Base-by-base conservation (phyloP, 2,329 filamentous ascomycete genomes). In the Chaetomiaceae sp. region DNA sequence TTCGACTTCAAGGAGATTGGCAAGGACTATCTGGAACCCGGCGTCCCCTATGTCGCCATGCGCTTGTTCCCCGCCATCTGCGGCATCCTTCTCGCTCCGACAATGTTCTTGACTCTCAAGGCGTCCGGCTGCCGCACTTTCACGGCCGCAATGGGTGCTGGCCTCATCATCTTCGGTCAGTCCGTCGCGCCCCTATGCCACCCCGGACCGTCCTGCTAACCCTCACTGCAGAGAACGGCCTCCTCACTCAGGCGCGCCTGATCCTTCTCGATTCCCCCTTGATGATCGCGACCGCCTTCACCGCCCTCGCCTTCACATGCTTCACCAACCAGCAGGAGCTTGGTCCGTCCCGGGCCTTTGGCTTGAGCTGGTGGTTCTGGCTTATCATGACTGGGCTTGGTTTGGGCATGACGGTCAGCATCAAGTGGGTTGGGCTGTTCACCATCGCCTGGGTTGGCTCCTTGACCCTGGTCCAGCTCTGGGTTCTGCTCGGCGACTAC, bases 1-100 rank as follows among this genome's bases (percentile, higher is more conserved):
- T 99, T 99, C 69, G 94, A 97, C 71, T 99, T 99, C 79, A 99
- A 97, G 78, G 91, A 99, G 64, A 99, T 99, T 72, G 94, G 94
- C 72, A 96, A 97, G 76, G 94, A 99, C 71, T 99, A 99, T 69
- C 70, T 97, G 59, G 94, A 96, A 74, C 91, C 94, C 3, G 84
- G 85, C 49, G 94, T 99, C 51, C 94, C 94, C 39, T 99, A 99
- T 72, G 94, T 99, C 52, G 88, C 94, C 52, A 99, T 99, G 94
- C 88, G 94, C 69, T 73, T 97, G 73, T 84, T 96, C 62, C 92
- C 94, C 36, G 94, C 94, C 51, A 75, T 97, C 60, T 87, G 91
- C 64, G 94, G 94, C 68, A 85, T 97, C 55, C 72, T 95, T 52
- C 83, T 95, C 34, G 89, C 95, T 48, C 92, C 94, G 11, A 88